Evolutionary conservation across 345 rosid genomes (phyloP), one percentile per base, ranked within the genome.

Genomic region (Syzygium jambos): DNA sequence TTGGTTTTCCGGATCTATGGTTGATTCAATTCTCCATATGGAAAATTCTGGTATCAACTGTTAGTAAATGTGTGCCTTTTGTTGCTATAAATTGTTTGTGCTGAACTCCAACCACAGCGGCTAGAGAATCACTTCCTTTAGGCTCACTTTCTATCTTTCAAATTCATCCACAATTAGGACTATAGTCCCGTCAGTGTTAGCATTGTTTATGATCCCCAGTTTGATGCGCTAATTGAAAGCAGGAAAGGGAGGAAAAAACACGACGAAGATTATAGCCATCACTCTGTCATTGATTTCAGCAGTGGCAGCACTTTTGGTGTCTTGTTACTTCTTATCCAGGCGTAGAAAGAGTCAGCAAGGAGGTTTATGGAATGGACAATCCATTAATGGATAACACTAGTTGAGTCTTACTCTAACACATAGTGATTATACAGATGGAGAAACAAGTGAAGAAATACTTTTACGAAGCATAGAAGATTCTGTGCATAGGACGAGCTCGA

Each of bases 271-370:
- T 57, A 88, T 87, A 51, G 56, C 89, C 38, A 86, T 89, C 51
- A 56, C 53, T 86, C 80, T 84, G 77, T 86, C 89, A 30, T 8
- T 86, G 49, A 21, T 89, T 17, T 77, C 59, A 2, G 90, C 63
- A 9, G 89, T 52, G 17, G 90, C 68, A 52, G 80, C 89, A 86
- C 68, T 92, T 17, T 52, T 90, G 30, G 92, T 87, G 78, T 80
- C 90, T 46, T 89, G 88, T 86, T 91, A 88, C 84, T 89, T 68
- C 87, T 85, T 30, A 34, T 88, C 56, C 34, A 85, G 11, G 63
- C 51, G 89, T 87, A 89, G 86, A 86, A 93, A 82, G 91, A 85
- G 85, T 90, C 86, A 49, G 30, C 86, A 23, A 56, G 61, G 77
- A 90, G 92, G 93, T 92, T 56, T 22, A 46, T 51, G 84, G 2